A percentile compares a stretch with the other conserved stretches of the same genome.
Evolutionary conservation across 441 rosid genomes (phyloP).

Genomic region (Adansonia rubrostipa): DNA sequence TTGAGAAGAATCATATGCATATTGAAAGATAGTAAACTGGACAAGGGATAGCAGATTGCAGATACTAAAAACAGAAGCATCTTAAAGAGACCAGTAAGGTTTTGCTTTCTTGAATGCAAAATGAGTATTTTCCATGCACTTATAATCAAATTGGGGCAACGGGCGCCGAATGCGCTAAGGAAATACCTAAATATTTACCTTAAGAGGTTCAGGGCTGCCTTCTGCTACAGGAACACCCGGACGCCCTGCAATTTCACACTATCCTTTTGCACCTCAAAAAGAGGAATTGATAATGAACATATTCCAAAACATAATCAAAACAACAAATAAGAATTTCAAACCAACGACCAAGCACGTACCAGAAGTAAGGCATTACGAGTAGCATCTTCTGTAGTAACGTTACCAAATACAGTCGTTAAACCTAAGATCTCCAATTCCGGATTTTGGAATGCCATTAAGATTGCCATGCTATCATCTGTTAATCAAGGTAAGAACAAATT

Average conservation of each 20-base stretch:
- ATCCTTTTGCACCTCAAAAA: slow-evolving; percentile 65
- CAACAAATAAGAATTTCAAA: neutral
- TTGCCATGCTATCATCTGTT: slow-evolving; percentile 93
- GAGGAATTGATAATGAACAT: slow-evolving; percentile 51
- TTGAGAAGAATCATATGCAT: neutral
- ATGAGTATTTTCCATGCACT: neutral
- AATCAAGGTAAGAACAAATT: slow-evolving; percentile 18
- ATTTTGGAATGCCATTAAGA: slow-evolving; percentile 91
- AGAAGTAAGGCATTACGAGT: slow-evolving; percentile 84
- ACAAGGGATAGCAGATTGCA: neutral
- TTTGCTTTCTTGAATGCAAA: neutral
- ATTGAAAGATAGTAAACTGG: neutral
- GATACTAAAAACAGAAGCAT: slow-evolving; percentile 7
- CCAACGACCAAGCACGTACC: slow-evolving; percentile 46
- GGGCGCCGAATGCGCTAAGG: neutral
- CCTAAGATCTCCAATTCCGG: slow-evolving; percentile 78
- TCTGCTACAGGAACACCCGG: slow-evolving; percentile 81
- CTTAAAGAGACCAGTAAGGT: neutral
- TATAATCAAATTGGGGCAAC: neutral
- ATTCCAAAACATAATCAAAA: slow-evolving; percentile 30
- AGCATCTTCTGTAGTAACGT: slow-evolving; percentile 74
- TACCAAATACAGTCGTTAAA: slow-evolving; percentile 87
- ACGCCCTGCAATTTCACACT: slow-evolving; percentile 96
- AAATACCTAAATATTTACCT: slow-evolving; percentile 51
- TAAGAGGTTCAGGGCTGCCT: slow-evolving; percentile 77